phyloP scores from a whole-genome alignment of 176 grass and related monocot species.

The Oryza punctata region DNA sequence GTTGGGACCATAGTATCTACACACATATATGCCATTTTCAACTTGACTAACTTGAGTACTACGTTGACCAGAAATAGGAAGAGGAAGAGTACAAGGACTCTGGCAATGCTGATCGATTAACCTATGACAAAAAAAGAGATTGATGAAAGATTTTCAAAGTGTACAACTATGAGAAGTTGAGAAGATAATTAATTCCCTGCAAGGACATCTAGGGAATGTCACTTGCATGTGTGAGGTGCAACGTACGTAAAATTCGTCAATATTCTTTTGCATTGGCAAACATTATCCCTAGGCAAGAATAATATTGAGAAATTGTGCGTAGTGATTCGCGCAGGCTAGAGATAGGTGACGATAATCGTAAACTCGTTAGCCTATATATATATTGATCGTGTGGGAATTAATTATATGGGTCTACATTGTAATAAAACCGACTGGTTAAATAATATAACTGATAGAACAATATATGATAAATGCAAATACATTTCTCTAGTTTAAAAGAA shows the following conservation, averaged over 20 bases:
- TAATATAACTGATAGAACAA: no score
- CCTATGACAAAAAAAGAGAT: neutral
- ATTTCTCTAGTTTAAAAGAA: no score
- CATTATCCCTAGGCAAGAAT: neutral
- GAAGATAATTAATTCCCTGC: neutral
- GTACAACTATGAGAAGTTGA: neutral
- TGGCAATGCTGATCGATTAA: neutral
- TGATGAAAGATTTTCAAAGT: neutral
- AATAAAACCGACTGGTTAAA: no score
- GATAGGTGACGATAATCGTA: no score
- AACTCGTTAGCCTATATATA: neutral
- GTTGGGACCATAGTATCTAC: slow-evolving; percentile 22
- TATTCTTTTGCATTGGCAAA: neutral
- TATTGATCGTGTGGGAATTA: neutral
- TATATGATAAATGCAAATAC: no score
- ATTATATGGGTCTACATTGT: no score
- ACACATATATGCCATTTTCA: neutral
- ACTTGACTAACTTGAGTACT: neutral
- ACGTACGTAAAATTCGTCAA: neutral
- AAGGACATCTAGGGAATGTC: neutral
- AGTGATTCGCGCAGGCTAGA: neutral
- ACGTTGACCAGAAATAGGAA: neutral
- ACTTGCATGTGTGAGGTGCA: neutral
- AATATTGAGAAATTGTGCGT: neutral
- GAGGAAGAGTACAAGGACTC: neutral